A percentile compares a stretch with the other conserved stretches of the same genome.
Evolutionary conservation across 2,329 filamentous ascomycete species (phyloP).

Genomic region (Penicillium oxalicum): DNA sequence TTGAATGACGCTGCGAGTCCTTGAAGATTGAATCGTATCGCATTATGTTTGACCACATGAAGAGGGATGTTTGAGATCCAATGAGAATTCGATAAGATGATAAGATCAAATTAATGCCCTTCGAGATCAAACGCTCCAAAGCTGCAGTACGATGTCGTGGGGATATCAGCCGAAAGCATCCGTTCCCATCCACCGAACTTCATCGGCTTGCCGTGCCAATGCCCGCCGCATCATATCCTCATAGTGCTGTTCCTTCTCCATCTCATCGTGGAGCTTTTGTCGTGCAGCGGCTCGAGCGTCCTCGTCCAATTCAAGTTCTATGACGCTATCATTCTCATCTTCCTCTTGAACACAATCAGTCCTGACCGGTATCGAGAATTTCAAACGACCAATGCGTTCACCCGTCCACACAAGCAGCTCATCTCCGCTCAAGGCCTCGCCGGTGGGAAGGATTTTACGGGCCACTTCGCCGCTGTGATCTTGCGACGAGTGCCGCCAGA

Average conservation of each 20-base stretch:
- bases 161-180: constrained; percentile 12
- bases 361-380: constrained; percentile 48
- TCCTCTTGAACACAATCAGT: constrained; percentile 30
- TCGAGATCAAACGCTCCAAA: no score
- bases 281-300: constrained; percentile 26
- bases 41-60: no score
- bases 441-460: constrained; percentile 67
- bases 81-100: no score
- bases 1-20: no score
- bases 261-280: constrained; percentile 27
- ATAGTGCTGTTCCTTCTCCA: constrained; percentile 50
- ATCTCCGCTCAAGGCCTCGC: constrained; percentile 45
- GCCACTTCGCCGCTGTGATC: constrained; percentile 61
- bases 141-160: not conserved
- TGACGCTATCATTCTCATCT: constrained; percentile 29
- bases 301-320: constrained; percentile 26
- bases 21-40: no score
- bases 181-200: constrained; percentile 66
- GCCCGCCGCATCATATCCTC: constrained; percentile 67
- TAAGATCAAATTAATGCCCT: no score
- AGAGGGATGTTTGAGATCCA: no score
- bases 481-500: constrained; percentile 44
- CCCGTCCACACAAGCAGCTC: constrained; percentile 84
- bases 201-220: constrained; percentile 70
- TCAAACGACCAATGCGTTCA: constrained; percentile 69